These are phyloP conservation scores for Dacryopinax spathularia DNA, from an alignment of 768 basidiomycete genomes.

Conservation along the genomic window DNA sequence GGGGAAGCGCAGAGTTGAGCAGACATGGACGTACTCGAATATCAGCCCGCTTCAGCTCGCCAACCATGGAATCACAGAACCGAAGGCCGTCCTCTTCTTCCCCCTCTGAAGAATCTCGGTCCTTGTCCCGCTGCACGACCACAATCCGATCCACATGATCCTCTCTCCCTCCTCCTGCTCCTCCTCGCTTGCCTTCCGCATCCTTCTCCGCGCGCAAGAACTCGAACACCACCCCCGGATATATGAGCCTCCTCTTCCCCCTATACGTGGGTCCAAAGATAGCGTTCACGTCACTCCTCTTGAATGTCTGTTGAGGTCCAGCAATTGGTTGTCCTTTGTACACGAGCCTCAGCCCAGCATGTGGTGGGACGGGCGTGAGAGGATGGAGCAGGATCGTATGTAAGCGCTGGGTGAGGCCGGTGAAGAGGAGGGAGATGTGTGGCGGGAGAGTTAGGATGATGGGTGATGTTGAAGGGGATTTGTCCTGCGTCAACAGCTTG, in stretches of 20 bases:
- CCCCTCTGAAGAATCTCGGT: slow-evolving; percentile 35
- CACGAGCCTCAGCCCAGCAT: slow-evolving; percentile 1
- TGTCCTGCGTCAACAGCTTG: neutral
- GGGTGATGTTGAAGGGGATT: slow-evolving; percentile 48
- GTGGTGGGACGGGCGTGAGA: slow-evolving; percentile 48
- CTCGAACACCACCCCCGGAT: slow-evolving; percentile 72
- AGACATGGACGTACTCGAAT: slow-evolving; percentile 38
- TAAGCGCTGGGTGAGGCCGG: slow-evolving; percentile 60
- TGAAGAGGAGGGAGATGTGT: slow-evolving; percentile 75
- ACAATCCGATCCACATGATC: slow-evolving; percentile 68
- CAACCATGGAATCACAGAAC: slow-evolving; percentile 52
- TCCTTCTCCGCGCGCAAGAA: slow-evolving; percentile 59
- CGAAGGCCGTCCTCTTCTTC: slow-evolving; percentile 59
- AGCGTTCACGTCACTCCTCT: slow-evolving; percentile 50
- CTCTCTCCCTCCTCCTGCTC: slow-evolving; percentile 43
- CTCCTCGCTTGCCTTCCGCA: slow-evolving; percentile 28
- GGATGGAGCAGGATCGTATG: slow-evolving; percentile 62
- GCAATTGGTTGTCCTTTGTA: slow-evolving; percentile 15
- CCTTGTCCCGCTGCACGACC: slow-evolving; percentile 45
- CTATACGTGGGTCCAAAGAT: slow-evolving; percentile 77
- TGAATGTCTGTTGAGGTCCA: slow-evolving; percentile 50
- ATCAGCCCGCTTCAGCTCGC: slow-evolving; percentile 53
- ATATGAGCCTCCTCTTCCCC: slow-evolving; percentile 50
- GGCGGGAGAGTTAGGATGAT: slow-evolving; percentile 66
- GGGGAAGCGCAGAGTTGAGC: neutral